A percentile compares a stretch with the other conserved stretches of the same genome.
These are phyloP conservation scores for Ascosphaera aggregata DNA, from an alignment of 2,329 filamentous ascomycete genomes.

Conservation along the genomic window DNA sequence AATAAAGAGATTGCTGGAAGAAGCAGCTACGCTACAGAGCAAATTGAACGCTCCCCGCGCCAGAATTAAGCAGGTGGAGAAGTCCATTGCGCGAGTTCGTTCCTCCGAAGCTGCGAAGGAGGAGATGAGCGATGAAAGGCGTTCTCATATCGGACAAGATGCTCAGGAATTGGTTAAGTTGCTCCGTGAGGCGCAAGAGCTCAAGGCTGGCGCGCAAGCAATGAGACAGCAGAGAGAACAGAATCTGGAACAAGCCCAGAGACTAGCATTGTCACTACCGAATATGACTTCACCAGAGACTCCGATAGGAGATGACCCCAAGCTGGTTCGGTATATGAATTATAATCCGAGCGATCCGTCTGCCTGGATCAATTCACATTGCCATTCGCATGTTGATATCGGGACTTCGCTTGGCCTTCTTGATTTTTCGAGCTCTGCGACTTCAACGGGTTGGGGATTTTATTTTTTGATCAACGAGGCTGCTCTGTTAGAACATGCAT, in stretches of 20 bases:
- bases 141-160: too few relatives aligned
- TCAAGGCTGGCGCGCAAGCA: slow-evolving; percentile 16
- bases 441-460: slow-evolving; percentile 89
- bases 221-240: slow-evolving; percentile 12
- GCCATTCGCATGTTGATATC: slow-evolving; percentile 56
- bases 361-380: slow-evolving; percentile 8
- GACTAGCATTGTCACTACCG: slow-evolving; percentile 54
- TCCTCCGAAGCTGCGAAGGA: slow-evolving; percentile 5
- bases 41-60: slow-evolving; percentile 19
- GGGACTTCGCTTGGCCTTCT: slow-evolving; percentile 70
- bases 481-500: slow-evolving; percentile 80
- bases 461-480: slow-evolving; percentile 89
- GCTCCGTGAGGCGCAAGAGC: slow-evolving; percentile 15
- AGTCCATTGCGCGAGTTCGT: slow-evolving; percentile 16
- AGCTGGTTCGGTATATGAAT: slow-evolving; percentile 58
- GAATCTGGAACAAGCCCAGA: slow-evolving; percentile 39
- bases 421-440: slow-evolving; percentile 62
- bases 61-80: slow-evolving; percentile 21
- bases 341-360: slow-evolving; percentile 29
- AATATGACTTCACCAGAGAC: slow-evolving; percentile 64
- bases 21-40: slow-evolving; percentile 16
- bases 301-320: slow-evolving; percentile 42
- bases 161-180: slow-evolving; percentile 10
- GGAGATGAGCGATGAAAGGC: too few relatives aligned
- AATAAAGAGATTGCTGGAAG: slow-evolving; percentile 23